Evolutionary conservation across 2,329 filamentous ascomycete species (phyloP).

Genomic region (Aspergillus sp.): DNA sequence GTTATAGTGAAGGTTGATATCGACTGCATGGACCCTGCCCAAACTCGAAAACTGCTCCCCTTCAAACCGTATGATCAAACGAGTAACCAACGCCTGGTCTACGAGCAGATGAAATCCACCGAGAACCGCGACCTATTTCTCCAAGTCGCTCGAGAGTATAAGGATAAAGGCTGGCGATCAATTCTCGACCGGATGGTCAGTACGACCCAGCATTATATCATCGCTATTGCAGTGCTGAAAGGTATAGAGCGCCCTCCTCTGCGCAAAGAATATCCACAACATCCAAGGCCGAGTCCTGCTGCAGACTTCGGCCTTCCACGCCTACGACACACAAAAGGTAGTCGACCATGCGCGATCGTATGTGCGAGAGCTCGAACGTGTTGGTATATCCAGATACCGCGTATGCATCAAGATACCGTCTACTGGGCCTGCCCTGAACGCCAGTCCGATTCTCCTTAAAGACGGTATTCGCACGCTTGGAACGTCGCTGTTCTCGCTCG

Average conservation of each 20-base stretch:
- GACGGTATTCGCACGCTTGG: constrained; percentile 52
- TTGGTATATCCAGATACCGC: constrained; percentile 47
- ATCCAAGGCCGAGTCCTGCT: constrained; percentile 52
- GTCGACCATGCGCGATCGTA: constrained; percentile 50
- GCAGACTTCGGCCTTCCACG: constrained; percentile 49
- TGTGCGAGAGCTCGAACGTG: constrained; percentile 47
- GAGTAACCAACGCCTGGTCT: neutral
- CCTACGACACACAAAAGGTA: constrained; percentile 47
- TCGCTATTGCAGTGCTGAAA: neutral
- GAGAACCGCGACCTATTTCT: neutral
- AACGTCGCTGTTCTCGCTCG: constrained; percentile 49
- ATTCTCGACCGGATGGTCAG: neutral
- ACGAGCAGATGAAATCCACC: neutral
- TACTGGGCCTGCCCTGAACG: constrained; percentile 50
- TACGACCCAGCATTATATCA: neutral
- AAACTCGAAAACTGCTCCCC: neutral
- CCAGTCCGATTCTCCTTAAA: constrained; percentile 41
- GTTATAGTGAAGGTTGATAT: neutral
- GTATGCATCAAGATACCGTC: constrained; percentile 55
- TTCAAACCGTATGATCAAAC: neutral
- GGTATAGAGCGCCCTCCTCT: neutral
- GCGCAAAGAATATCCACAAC: constrained; percentile 39
- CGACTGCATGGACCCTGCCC: neutral
- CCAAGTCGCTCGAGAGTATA: neutral
- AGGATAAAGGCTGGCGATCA: neutral